phyloP scores from a whole-genome alignment of 169 alveolate genomes.

The Plasmodium ovale region DNA sequence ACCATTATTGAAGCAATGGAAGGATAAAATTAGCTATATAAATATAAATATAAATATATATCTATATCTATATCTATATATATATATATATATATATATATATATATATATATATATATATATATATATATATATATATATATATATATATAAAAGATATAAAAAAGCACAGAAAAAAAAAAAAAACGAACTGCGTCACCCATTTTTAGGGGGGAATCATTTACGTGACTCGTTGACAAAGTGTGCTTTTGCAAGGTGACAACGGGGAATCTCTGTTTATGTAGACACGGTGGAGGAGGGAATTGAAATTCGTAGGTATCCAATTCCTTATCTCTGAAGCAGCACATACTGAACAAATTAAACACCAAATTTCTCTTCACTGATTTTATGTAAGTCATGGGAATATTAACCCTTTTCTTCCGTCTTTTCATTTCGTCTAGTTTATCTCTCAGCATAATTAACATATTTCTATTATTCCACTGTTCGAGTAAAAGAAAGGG shows the following conservation, averaged over 20 bases:
- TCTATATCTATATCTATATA: neutral
- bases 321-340: neutral
- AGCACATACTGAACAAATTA: neutral
- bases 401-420: neutral
- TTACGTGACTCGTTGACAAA: neutral
- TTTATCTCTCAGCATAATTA: constrained; percentile 45
- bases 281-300: neutral
- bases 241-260: neutral
- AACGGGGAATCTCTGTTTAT: neutral
- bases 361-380: constrained; percentile 11
- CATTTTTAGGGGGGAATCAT: neutral
- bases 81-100: neutral
- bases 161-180: neutral
- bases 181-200: neutral
- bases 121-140: too few relatives aligned
- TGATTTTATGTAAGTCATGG: constrained; percentile 3
- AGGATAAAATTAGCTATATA: too few relatives aligned
- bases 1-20: too few relatives aligned
- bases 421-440: constrained; percentile 34
- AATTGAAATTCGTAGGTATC: neutral
- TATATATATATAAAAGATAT: neutral
- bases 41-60: neutral
- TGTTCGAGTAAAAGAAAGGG: constrained; percentile 8
- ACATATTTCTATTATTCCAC: constrained; percentile 33
- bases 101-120: neutral